These are phyloP conservation scores for Tephrocybe sp. DNA, from an alignment of 768 basidiomycete species.

Conservation along the genomic window DNA sequence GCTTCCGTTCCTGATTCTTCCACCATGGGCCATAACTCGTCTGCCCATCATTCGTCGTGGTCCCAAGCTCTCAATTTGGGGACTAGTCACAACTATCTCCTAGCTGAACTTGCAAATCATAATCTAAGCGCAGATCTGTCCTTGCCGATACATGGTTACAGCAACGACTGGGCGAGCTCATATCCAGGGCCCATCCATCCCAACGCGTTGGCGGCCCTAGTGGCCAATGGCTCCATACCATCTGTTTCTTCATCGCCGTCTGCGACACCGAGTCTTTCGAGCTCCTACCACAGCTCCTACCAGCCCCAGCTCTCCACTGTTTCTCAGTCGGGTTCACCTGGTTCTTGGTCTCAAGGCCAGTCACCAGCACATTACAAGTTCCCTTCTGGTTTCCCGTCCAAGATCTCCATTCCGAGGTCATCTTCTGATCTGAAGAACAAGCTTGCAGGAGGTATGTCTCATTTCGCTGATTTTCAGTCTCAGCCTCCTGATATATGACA, in stretches of 20 bases:
- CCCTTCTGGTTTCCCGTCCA: constrained; percentile 23
- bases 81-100: constrained; percentile 15
- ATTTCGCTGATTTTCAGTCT: constrained; percentile 5
- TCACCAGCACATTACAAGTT: constrained; percentile 21
- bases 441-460: constrained; percentile 20
- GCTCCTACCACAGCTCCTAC: constrained; percentile 27
- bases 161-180: constrained; percentile 52
- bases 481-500: constrained; percentile 3
- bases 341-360: constrained; percentile 30
- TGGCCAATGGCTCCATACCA: constrained; percentile 58
- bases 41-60: constrained; percentile 35
- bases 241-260: constrained; percentile 30
- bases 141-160: constrained; percentile 21
- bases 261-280: constrained; percentile 39
- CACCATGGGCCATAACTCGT: constrained; percentile 30
- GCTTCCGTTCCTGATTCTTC: constrained; percentile 28
- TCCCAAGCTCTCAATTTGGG: constrained; percentile 30
- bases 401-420: constrained; percentile 29
- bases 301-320: constrained; percentile 18
- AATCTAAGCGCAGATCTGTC: constrained; percentile 12
- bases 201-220: constrained; percentile 57
- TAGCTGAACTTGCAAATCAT: constrained; percentile 16
- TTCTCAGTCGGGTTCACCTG: constrained; percentile 21
- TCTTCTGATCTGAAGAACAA: constrained; percentile 27
- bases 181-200: constrained; percentile 67